Base-by-base conservation (phyloP, 164 flowering plant species). In the Sedum album region DNA sequence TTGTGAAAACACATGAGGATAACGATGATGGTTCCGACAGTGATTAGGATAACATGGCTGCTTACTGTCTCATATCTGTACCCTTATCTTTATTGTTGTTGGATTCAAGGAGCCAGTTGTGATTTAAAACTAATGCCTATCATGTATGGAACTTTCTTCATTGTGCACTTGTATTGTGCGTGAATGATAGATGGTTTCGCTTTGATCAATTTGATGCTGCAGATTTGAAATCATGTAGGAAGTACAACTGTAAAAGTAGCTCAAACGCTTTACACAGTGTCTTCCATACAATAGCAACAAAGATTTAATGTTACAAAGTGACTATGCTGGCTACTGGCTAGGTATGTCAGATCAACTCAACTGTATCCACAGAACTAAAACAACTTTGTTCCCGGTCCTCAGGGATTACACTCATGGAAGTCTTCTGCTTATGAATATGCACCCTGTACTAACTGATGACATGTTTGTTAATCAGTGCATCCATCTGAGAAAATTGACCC, bases 1-100 rank as follows among this genome's bases (percentile, higher is more conserved):
- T 82, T 64, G 87, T 93, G 55, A 67, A 81, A 63, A 77, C 86
- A 42, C 95, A 81, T 71, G 98, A 93, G 78, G 92, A 88, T 60
- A 83, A 81, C 28, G 88, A 90, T 66, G 85, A 84, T 74, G 90
- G 82, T 63, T 87, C 84, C 72, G 81, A 85, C 9, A 89, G 94
- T 81, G 94, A 91, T 72, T 89, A 85, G 82, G 7, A 7, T 35
- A 3, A 7, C 35, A 21, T 18, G 10, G 14, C 28, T 23, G 28
- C 38, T 35, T 3, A 3, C 38, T 35, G 5, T 7, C 8, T 21
- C 28, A 53, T 44, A 17, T 3, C 15, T 17, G 17, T 7, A 21
- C 11, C 38, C 7, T 35, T 35, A 3, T 7, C 38, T 35, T 3
- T 35, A 7, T 3, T 35, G 38, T 20, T 28, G 62, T 25, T 2